Base-by-base conservation (phyloP, 345 rosid genomes). In the Salix koriyanagi region DNA sequence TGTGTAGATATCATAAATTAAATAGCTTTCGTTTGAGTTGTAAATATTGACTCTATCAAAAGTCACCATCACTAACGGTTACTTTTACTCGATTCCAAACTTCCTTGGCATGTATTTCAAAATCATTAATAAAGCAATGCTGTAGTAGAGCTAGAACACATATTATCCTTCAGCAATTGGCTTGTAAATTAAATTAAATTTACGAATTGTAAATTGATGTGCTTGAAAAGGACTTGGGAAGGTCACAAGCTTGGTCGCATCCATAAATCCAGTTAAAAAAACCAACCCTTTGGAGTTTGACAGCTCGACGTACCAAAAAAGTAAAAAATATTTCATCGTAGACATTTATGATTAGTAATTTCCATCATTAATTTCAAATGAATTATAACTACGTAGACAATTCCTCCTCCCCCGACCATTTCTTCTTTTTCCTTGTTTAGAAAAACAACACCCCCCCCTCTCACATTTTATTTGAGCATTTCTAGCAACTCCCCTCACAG, bases 161-260 rank as follows among this genome's bases (percentile, higher is more conserved):
- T 1, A 76, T 56, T 73, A 48, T 42, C 6, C 26, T 10, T 6
- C 8, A 46, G 46, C 61, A 65, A 65, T 41, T 41, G 13, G 3
- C 32, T 64, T 64, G 61, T 74, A 37, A 30, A 56, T 72, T 32
- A 13, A 18, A 56, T 7, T 32, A 30, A 30, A 30, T 30, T 30
- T 34, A 23, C 18, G n/a, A 5, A 36, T 58, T 73, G 34, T 65
- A 42, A 7, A 64, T 67, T 21, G 14, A 46, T 65, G 70, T 48
- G 10, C 8, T 65, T 65, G 71, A 65, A 65, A 75, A 75, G 1
- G 77, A 75, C 71, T 46, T 75, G n/a, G 77, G 71, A 65, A 75
- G 77, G 62, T 64, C 70, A 65, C 70, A 37, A 46, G 4, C 28
- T 44, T 64, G 62, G 26, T 44, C 65, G 25, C 28, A 44, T 19